Evolutionary conservation across 176 grass and related monocot genomes (phyloP).

Genomic region (Triticum aestivum): DNA sequence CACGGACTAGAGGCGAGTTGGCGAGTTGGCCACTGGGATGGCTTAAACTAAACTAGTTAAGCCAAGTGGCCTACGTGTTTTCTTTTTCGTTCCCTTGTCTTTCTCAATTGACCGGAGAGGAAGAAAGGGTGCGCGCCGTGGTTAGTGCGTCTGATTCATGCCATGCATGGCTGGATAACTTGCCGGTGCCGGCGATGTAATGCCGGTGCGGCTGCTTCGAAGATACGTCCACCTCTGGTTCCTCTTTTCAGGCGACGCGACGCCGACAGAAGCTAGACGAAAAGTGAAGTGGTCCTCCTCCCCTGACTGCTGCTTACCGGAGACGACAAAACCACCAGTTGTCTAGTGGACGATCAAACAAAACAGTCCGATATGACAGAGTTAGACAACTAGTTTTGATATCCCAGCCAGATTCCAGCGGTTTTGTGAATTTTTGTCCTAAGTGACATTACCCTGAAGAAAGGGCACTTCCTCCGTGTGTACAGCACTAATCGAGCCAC

Average conservation of each 20-base stretch:
- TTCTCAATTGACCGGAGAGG: conserved; percentile 30
- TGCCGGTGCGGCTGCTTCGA: background rate
- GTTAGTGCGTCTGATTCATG: conserved; percentile 20
- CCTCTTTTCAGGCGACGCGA: conserved; percentile 6
- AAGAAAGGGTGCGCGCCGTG: background rate
- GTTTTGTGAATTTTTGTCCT: background rate
- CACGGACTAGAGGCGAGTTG: conserved; percentile 8
- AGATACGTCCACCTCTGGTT: background rate
- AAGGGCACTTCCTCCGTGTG: background rate
- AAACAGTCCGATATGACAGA: background rate
- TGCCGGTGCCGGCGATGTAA: background rate
- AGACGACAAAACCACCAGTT: background rate
- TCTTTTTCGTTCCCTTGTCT: background rate
- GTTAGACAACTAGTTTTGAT: background rate
- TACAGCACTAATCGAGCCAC: background rate
- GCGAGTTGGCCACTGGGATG: conserved; percentile 3
- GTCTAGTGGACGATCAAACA: background rate
- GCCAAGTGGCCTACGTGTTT: background rate
- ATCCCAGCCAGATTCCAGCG: background rate
- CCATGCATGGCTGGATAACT: background rate
- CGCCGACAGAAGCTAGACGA: background rate
- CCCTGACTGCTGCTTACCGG: background rate
- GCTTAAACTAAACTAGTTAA: background rate
- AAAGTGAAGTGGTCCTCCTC: background rate
- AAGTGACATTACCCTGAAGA: background rate